phyloP scores from a whole-genome alignment of 2,329 filamentous ascomycete genomes.

The Sporothrix humicola region DNA sequence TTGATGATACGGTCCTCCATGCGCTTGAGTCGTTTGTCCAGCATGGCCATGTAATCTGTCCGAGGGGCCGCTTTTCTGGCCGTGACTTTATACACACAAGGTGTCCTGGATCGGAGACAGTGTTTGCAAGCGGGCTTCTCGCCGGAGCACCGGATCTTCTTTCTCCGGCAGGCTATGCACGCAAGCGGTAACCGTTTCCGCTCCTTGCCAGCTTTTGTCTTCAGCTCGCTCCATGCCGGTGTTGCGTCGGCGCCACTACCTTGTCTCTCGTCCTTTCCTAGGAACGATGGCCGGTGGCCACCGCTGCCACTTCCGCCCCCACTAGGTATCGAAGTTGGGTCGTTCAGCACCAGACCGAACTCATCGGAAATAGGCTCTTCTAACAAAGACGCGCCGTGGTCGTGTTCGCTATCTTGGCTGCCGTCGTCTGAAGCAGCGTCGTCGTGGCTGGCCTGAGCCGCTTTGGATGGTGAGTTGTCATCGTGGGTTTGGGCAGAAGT shows the following conservation, averaged over 20 bases:
- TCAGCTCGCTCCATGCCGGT: constrained; percentile 79
- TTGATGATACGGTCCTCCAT: constrained; percentile 99
- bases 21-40: constrained; percentile 91
- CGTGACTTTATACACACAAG: constrained; percentile 97
- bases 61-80: constrained; percentile 90
- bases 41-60: constrained; percentile 98
- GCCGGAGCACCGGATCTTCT: constrained; percentile 97
- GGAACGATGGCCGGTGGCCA: constrained; percentile 22
- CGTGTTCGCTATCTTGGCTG: constrained; percentile 51
- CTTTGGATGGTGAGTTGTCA: constrained; percentile 26
- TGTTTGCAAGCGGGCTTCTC: constrained; percentile 98
- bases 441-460: constrained; percentile 44
- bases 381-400: constrained; percentile 51
- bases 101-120: constrained; percentile 87
- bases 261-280: constrained; percentile 61
- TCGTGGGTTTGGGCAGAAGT: not conserved
- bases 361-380: constrained; percentile 64
- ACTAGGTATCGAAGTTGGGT: constrained; percentile 57
- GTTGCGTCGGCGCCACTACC: constrained; percentile 55
- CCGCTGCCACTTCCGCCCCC: constrained; percentile 42
- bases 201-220: constrained; percentile 94
- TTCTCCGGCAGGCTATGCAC: constrained; percentile 92
- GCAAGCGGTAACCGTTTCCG: constrained; percentile 89
- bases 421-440: constrained; percentile 51
- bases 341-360: constrained; percentile 58